Evolutionary conservation across 352 stramenopile species (phyloP).

Genomic region (Phytophthora ohioensis): DNA sequence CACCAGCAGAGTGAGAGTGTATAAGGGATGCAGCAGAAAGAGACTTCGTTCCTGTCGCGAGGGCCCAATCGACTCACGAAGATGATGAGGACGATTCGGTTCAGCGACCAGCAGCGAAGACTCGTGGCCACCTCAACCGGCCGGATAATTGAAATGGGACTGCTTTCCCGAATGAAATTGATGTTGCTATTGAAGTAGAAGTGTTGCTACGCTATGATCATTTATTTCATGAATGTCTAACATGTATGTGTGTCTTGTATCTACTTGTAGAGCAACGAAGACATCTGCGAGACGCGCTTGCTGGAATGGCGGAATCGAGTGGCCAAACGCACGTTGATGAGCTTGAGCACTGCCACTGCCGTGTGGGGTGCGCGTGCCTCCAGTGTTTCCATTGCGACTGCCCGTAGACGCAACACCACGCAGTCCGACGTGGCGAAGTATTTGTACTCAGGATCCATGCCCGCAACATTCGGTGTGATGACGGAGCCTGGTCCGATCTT

Average conservation of each 20-base stretch:
- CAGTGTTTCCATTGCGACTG: conserved; percentile 62
- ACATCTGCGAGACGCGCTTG: conserved; percentile 82
- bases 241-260: neutral
- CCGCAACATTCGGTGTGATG: conserved; percentile 65
- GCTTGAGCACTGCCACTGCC: conserved; percentile 77
- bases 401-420: conserved; percentile 68
- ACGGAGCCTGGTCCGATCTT: conserved; percentile 83
- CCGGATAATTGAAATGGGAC: conserved; percentile 19
- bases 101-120: conserved; percentile 37
- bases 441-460: conserved; percentile 53
- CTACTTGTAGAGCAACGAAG: conserved; percentile 82
- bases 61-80: conserved; percentile 32
- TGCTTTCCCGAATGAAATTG: conserved; percentile 28
- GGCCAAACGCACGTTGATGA: conserved; percentile 69
- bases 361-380: conserved; percentile 68
- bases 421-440: conserved; percentile 77
- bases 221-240: conserved; percentile 12
- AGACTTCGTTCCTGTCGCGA: conserved; percentile 39
- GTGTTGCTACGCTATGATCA: neutral
- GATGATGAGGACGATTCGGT: conserved; percentile 38
- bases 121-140: conserved; percentile 15
- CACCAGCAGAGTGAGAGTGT: conserved; percentile 16
- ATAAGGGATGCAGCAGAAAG: conserved; percentile 22
- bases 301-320: conserved; percentile 74
- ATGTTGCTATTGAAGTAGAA: conserved; percentile 21